A percentile compares a stretch with the other conserved stretches of the same genome.
Conservation (phyloP, 2,329 filamentous ascomycete species). For the Conoideocrella luteorostrata region DNA sequence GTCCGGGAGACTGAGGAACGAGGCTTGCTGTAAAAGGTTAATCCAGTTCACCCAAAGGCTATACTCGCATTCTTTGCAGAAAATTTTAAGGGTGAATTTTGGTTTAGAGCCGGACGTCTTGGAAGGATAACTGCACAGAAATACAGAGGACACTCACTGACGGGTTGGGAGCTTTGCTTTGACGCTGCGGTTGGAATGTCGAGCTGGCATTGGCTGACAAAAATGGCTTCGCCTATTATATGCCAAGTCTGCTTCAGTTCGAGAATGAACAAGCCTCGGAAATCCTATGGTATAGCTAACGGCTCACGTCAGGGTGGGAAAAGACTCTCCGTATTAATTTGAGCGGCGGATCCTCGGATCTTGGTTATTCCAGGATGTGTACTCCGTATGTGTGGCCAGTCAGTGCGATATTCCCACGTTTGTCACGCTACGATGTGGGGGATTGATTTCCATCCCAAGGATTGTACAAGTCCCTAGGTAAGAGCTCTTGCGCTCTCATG, state of each 20-base stretch:
- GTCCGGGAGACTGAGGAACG: background rate
- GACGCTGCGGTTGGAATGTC: background rate
- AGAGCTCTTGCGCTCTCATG: too few relatives aligned
- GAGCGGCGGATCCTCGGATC: conserved; percentile 17
- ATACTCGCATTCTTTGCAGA: too few relatives aligned
- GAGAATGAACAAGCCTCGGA: background rate
- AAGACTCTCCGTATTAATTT: background rate
- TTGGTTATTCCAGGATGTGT: conserved; percentile 11
- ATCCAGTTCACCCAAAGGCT: background rate
- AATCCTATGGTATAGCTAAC: background rate
- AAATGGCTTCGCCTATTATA: background rate
- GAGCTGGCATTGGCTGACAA: background rate
- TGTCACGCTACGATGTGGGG: too few relatives aligned
- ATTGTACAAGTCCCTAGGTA: too few relatives aligned
- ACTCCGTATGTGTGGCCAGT: background rate
- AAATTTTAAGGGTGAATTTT: too few relatives aligned
- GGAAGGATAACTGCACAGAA: too few relatives aligned
- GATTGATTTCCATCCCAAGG: too few relatives aligned
- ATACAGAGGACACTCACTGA: background rate
- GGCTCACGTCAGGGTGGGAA: background rate
- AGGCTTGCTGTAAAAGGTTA: background rate
- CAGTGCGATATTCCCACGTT: too few relatives aligned
- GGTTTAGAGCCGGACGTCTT: too few relatives aligned
- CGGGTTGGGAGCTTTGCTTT: background rate
- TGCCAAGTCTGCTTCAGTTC: background rate